These are phyloP conservation scores for Lophiostoma macrostomum DNA, from an alignment of 495 filamentous ascomycete genomes.

Conservation along the genomic window DNA sequence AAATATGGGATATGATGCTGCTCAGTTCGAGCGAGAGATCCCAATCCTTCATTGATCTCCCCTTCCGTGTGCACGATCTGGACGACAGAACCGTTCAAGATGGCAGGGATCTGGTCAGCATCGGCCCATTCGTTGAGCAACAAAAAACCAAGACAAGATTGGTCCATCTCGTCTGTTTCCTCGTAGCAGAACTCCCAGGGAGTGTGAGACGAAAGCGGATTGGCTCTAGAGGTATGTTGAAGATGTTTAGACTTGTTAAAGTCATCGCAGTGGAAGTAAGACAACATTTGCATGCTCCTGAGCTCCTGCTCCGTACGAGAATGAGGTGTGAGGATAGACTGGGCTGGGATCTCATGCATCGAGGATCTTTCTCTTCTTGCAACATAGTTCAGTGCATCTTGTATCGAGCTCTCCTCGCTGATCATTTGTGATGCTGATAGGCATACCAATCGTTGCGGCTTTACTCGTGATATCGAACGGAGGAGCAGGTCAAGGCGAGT, in stretches of 20 bases:
- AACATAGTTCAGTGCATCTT: neutral
- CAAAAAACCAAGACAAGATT: slow-evolving; percentile 20
- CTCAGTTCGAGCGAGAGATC: slow-evolving; percentile 11
- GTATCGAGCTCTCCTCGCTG: neutral
- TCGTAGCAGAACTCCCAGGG: slow-evolving; percentile 59
- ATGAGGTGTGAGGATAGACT: slow-evolving; percentile 11
- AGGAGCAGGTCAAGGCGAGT: slow-evolving; percentile 66
- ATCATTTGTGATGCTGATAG: slow-evolving; percentile 2
- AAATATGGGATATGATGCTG: slow-evolving; percentile 21
- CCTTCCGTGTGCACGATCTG: slow-evolving; percentile 17
- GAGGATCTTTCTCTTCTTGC: neutral
- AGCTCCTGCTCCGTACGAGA: slow-evolving; percentile 65
- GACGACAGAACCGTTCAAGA: slow-evolving; percentile 20
- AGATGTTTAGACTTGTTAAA: neutral
- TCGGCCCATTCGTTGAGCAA: slow-evolving; percentile 9
- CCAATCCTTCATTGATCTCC: slow-evolving; percentile 1
- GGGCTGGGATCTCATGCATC: slow-evolving; percentile 7
- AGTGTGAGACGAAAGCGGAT: slow-evolving; percentile 46
- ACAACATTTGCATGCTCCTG: slow-evolving; percentile 74
- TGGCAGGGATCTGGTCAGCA: slow-evolving; percentile 2
- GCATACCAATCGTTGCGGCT: slow-evolving; percentile 68
- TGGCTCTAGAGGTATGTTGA: slow-evolving; percentile 51
- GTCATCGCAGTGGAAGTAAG: slow-evolving; percentile 58
- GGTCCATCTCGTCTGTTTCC: slow-evolving; percentile 33
- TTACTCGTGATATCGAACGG: slow-evolving; percentile 59